Evolutionary conservation across 768 basidiomycete genomes (phyloP).

Genomic region (Mycena maculata): DNA sequence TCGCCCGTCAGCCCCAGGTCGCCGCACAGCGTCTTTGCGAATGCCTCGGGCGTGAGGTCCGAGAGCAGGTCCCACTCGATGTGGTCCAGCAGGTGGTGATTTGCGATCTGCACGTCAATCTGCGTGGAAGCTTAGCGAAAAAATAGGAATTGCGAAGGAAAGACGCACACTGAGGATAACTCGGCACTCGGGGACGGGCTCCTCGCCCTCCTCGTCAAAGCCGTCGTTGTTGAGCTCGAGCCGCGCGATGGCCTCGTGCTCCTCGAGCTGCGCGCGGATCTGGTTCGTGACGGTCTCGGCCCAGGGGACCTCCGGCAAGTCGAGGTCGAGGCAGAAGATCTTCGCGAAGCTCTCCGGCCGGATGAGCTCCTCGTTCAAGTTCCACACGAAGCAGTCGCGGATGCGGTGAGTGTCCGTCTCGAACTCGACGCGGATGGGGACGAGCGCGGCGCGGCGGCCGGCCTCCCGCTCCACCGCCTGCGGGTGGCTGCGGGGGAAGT

Average conservation of each 20-base stretch:
- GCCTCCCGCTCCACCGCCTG: constrained; percentile 77
- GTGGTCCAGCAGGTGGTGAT: constrained; percentile 91
- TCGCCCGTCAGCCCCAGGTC: constrained; percentile 93
- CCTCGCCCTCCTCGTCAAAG: constrained; percentile 54
- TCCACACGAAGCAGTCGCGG: constrained; percentile 97
- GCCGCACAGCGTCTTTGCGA: constrained; percentile 80
- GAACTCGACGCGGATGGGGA: constrained; percentile 96
- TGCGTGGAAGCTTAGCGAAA: constrained; percentile 44
- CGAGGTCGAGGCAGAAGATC: constrained; percentile 90
- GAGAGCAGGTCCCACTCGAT: constrained; percentile 99
- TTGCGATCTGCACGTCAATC: constrained; percentile 98
- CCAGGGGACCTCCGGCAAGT: constrained; percentile 73
- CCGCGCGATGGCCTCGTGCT: constrained; percentile 83
- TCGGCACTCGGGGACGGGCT: constrained; percentile 80
- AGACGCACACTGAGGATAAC: constrained; percentile 80
- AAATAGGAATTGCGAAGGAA: background rate
- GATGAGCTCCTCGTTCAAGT: constrained; percentile 87
- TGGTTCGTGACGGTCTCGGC: constrained; percentile 84
- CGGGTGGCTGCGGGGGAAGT: constrained; percentile 59
- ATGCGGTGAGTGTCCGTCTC: constrained; percentile 93
- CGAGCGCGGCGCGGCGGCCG: constrained; percentile 61
- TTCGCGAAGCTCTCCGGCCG: constrained; percentile 87
- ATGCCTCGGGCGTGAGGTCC: constrained; percentile 87
- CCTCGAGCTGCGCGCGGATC: constrained; percentile 92
- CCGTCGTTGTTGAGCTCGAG: constrained; percentile 73